Evolutionary conservation across 805 yeast species (phyloP), one percentile per base, ranked within the genome.

Genomic region (Metschnikowia similis): DNA sequence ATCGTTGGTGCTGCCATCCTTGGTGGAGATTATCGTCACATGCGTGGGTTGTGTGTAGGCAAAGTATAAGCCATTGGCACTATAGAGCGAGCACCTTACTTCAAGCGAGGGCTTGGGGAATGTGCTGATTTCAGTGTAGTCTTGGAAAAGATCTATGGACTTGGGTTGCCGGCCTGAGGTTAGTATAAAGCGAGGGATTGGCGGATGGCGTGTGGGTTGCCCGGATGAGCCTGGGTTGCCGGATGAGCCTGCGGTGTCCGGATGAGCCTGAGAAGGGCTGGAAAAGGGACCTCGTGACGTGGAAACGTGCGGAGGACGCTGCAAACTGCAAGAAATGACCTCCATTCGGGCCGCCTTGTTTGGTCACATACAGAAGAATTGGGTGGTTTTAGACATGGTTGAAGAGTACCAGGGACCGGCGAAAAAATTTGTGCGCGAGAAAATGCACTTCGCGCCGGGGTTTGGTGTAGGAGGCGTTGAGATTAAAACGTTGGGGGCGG

Each of bases 11-110:
- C 55, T 48, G n/a, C 55, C 55, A 28, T 55, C 57, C 62, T 68
- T 68, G n/a, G 92, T 77, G 58, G 81, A 76, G 41, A 82, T 70
- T 28, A 89, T 72, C 14, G 74, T 70, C 45, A 87, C 87, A 47
- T 71, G 70, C 27, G 72, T 67, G 27, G 87, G 87, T 62, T 84
- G 86, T 14, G 92, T 79, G 67, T 80, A 88, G 26, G 90, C 91
- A 64, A 88, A 84, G 48, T 71, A 75, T 41, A 72, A 61, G 29
- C 96, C 96, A 59, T 82, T 75, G 42, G 86, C 75, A 21, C 91
- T 81, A 65, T 88, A 87, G 41, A 72, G 68, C 35, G 91, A 80
- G 41, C 78, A 74, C 56, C 89, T 81, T 50, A 85, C 82, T 54
- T 84, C 85, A 43, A 53, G 65, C 13, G 61, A 49, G 17, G 76